Percentiles rank a stretch among this genome's conserved stretches.
Conservation (phyloP, 2,329 filamentous ascomycete genomes). For the Colletotrichum magnum region DNA sequence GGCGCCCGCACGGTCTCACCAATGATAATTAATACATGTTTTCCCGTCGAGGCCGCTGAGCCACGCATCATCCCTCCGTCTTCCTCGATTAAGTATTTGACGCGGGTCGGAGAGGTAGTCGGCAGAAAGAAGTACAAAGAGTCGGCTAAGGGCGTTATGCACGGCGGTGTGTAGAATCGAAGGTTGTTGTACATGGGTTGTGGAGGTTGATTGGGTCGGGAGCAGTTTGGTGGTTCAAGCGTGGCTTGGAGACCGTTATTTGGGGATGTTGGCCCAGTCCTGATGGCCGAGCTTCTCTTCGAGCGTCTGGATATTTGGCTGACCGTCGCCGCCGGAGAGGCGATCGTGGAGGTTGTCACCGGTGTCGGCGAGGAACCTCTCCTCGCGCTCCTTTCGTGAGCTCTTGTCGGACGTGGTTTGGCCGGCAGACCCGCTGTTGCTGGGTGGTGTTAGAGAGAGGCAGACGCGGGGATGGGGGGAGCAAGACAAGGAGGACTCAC, state of each 20-base stretch:
- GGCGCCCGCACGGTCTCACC: not conserved
- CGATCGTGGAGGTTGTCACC: conserved; percentile 2
- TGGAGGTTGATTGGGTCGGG: not conserved
- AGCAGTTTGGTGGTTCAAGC: not conserved
- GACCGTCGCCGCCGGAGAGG: not conserved
- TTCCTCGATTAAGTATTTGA: not conserved
- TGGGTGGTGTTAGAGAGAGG: not conserved
- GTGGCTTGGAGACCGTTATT: not conserved
- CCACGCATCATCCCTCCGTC: not conserved
- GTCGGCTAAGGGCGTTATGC: not conserved
- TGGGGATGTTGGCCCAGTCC: not conserved
- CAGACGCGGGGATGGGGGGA: not conserved
- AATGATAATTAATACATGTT: not conserved
- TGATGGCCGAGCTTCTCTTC: not conserved
- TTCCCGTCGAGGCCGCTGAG: not conserved
- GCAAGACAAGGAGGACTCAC: not conserved
- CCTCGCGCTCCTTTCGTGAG: conserved; percentile 11
- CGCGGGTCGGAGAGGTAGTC: not conserved
- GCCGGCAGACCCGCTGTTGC: not conserved
- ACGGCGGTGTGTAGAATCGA: not conserved
- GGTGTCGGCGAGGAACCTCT: conserved; percentile 1
- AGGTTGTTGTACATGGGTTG: conserved; percentile 15
- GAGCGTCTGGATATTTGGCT: not conserved
- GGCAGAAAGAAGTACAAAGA: not conserved
- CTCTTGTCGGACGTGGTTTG: not conserved